Conservation (phyloP, 495 filamentous ascomycete species). For the Peziza echinospora region DNA sequence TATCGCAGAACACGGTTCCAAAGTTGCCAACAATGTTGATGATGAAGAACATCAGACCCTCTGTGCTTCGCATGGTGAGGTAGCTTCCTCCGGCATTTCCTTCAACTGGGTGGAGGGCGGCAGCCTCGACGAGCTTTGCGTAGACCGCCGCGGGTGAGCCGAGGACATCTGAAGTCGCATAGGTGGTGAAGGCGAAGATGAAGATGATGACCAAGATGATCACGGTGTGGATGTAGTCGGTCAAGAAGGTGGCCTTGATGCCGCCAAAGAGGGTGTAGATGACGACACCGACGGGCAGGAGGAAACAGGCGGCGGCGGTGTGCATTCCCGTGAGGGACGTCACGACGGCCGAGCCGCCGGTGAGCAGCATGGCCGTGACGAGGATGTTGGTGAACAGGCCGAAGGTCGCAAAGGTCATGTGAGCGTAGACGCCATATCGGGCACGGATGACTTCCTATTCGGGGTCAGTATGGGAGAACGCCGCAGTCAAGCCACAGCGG, state of each 20-base stretch:
- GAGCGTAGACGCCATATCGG: conserved; percentile 39
- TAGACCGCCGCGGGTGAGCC: conserved; percentile 67
- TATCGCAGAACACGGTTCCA: conserved; percentile 20
- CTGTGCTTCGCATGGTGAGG: conserved; percentile 67
- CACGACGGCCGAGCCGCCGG: conserved; percentile 74
- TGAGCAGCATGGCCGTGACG: conserved; percentile 79
- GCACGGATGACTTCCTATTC: conserved; percentile 31
- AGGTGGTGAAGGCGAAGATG: conserved; percentile 72
- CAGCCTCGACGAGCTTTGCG: conserved; percentile 52
- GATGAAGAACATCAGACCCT: conserved; percentile 87
- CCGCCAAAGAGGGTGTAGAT: conserved; percentile 59
- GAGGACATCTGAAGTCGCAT: conserved; percentile 49
- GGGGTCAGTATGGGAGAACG: too few relatives aligned
- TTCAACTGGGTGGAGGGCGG: conserved; percentile 49
- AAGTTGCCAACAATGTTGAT: conserved; percentile 82
- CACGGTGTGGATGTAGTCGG: conserved; percentile 72
- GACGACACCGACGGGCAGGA: conserved; percentile 69
- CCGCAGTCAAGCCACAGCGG: too few relatives aligned
- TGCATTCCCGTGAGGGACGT: conserved; percentile 67
- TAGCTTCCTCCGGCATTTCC: conserved; percentile 77
- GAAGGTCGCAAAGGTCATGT: conserved; percentile 59
- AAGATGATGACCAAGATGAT: conserved; percentile 77
- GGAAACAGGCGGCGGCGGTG: conserved; percentile 73
- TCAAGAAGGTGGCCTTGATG: conserved; percentile 47
- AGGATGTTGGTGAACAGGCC: conserved; percentile 68